Evolutionary conservation across 495 filamentous ascomycete genomes (phyloP), one percentile per base, ranked within the genome.

Genomic region (Tuber brumale): DNA sequence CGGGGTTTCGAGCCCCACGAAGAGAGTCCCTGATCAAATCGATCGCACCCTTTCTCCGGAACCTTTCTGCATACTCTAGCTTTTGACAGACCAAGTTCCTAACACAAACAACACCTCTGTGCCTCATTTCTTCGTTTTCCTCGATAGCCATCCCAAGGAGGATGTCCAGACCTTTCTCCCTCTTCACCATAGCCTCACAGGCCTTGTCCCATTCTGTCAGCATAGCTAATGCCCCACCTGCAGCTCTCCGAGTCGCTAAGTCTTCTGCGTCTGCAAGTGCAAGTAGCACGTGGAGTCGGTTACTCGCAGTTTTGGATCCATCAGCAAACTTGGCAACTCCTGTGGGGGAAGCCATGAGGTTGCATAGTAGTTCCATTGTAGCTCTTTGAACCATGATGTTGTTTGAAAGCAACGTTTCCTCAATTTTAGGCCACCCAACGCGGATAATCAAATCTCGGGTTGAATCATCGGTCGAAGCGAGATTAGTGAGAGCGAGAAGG

Each of bases 401-500:
- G 70, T 88, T 88, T 42, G 90, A 91, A 7, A 98, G 88, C 4
- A 97, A 86, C 23, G 94, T 89, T 74, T 97, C 92, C 82, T 97
- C 95, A 72, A 96, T 87, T 45, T 87, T 88, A 12, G 90, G 76
- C 88, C 92, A 94, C 18, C 90, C 89, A 51, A 87, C 85, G 43
- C 92, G 90, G 44, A 94, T 90, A 73, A 94, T 96, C 19, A 87
- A 84, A 70, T 89, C 87, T 8, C 92, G 87, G 1, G 92, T 90
- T 18, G 90, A 86, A 46, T 88, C 87, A 81, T 93, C 88, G 42
- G 91, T 88, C 0, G 93, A 94, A 1, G 95, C 95, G 12, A 98
- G 88, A 80, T 99, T 99, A 1, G 95, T 97, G 43, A 99, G 88
- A 3, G 95, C 96, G 74, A 98, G 89, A 21, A 98, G 87, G 3